Evolutionary conservation across 176 grass and related monocot genomes (phyloP), one percentile per base, ranked within the genome.

Genomic region (Zoysia japonica): DNA sequence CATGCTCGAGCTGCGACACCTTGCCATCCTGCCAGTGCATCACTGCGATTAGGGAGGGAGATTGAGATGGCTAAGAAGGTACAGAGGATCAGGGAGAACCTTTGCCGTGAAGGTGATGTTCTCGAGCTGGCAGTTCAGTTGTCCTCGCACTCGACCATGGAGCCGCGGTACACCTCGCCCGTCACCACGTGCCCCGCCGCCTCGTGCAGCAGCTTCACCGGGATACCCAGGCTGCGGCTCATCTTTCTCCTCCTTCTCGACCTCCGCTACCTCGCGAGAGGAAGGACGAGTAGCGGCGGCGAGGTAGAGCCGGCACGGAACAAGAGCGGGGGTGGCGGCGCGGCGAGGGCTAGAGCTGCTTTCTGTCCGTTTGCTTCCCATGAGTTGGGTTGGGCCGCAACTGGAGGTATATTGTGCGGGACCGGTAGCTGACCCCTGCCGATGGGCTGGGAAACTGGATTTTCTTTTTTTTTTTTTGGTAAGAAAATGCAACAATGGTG

Each of bases 171-270:
- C 46, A 89, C 75, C 72, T 93, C 84, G 62, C 83, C 88, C 68
- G 74, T 90, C 88, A 95, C 92, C 6, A 95, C 88, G 65, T 99
- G 90, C 70, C 92, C 96, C 45, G 86, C 96, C 72, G 90, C 90
- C 88, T 99, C 92, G 76, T 99, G 96, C 72, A 99, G 80, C 50
- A 95, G 82, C 90, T 99, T 99, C 76, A 95, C 88, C 43, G 96
- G 96, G 67, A 99, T 99, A 50, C 92, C 92, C 14, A 95, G 71
- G 74, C 92, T 88, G 62, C 96, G 92, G 83, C 96, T 93, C 92
- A 95, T 99, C 88, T 72, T 79, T 47, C 36, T 38, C 75, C 61
- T 17, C 60, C 60, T 47, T 54, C 59, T 9, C 15, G 35, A 57
- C 5, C 55, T 57, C 55, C 55, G 55, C 53, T 16, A 17, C 53